Percentiles rank a stretch among this genome's conserved stretches.
phyloP scores from a whole-genome alignment of 2,329 filamentous ascomycete genomes.

The Fusarium sambucinum region DNA sequence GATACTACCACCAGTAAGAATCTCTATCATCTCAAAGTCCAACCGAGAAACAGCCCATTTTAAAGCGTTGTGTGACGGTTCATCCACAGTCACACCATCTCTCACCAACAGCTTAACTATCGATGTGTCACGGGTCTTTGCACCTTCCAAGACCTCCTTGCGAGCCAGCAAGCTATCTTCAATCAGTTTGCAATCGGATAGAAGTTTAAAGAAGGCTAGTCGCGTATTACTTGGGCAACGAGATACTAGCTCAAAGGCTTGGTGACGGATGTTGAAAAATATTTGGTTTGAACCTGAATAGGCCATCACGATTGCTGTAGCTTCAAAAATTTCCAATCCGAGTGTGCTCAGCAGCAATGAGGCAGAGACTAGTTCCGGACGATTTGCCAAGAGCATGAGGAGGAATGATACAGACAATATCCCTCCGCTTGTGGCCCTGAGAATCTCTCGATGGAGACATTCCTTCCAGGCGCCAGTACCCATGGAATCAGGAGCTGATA shows the following conservation, averaged over 20 bases:
- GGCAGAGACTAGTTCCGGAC: neutral
- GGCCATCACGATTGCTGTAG: constrained; percentile 9
- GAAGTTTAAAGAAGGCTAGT: neutral
- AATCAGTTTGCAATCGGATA: neutral
- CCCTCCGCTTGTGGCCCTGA: neutral
- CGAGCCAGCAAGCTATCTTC: constrained; percentile 6
- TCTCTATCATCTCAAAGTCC: constrained; percentile 14
- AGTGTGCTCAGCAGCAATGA: neutral
- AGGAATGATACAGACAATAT: neutral
- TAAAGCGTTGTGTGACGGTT: constrained; percentile 4
- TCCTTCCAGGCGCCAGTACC: neutral
- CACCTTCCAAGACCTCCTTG: constrained; percentile 10
- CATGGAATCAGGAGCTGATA: constrained; percentile 10
- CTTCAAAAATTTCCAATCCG: neutral
- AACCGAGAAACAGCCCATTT: constrained; percentile 2
- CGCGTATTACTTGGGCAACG: neutral
- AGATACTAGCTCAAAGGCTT: neutral
- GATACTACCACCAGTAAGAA: neutral
- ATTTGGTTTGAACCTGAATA: constrained; percentile 5
- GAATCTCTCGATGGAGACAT: constrained; percentile 12
- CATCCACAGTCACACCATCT: constrained; percentile 6
- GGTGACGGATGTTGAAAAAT: constrained; percentile 1
- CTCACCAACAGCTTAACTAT: constrained; percentile 8
- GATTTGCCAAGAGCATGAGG: neutral
- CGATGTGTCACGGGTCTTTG: neutral